Evolutionary conservation across 2,329 filamentous ascomycete species (phyloP).

Genomic region (Colletotrichum sp.): DNA sequence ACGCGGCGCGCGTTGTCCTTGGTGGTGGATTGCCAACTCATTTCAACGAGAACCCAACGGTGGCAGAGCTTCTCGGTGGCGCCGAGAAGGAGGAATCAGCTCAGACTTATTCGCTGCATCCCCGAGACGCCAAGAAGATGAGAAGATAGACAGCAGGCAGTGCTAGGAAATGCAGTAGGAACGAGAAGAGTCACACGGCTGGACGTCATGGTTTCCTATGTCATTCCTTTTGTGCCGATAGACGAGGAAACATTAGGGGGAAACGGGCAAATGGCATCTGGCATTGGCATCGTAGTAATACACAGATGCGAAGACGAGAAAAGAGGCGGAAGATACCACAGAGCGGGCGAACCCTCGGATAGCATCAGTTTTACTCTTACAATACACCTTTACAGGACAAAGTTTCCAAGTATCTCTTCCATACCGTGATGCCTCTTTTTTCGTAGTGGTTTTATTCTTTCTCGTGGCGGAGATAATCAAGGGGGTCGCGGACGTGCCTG

Average conservation of each 20-base stretch:
- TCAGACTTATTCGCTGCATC: conserved; percentile 13
- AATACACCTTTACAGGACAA: background rate
- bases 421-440: background rate
- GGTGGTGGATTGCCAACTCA: conserved; percentile 48
- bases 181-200: background rate
- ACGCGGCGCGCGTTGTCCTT: conserved; percentile 53
- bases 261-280: background rate
- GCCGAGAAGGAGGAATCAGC: conserved; percentile 32
- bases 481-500: background rate
- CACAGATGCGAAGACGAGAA: background rate
- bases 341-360: background rate
- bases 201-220: background rate
- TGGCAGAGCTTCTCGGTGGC: conserved; percentile 38
- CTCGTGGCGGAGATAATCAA: background rate
- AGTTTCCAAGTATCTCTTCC: background rate
- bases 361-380: background rate
- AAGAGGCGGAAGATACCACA: conserved; percentile 11
- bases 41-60: conserved; percentile 42
- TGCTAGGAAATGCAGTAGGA: background rate
- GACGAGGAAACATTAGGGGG: background rate
- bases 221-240: background rate
- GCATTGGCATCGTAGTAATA: background rate
- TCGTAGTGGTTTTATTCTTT: too few relatives aligned
- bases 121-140: conserved; percentile 13
- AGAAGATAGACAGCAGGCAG: background rate